phyloP scores from a whole-genome alignment of 2,329 filamentous ascomycete species.

The Cordyceps tenuipes region DNA sequence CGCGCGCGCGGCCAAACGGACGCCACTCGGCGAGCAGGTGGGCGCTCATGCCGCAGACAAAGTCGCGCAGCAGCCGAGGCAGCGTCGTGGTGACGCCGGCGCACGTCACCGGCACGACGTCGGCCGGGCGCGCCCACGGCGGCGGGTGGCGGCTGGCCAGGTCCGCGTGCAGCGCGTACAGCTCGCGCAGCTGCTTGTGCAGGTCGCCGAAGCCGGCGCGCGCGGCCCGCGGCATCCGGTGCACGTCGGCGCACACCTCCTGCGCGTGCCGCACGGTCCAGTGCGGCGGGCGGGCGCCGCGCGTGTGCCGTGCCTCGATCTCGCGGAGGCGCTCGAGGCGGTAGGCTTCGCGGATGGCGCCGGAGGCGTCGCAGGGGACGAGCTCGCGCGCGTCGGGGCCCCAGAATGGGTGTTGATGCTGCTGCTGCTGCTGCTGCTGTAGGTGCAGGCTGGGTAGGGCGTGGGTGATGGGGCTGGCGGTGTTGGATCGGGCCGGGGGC shows the following conservation, averaged over 20 bases:
- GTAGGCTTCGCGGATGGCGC: not conserved
- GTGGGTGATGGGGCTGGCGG: not conserved
- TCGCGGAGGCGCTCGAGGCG: not conserved
- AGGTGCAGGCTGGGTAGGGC: not conserved
- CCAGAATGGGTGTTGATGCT: not conserved
- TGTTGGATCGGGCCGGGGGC: not conserved
- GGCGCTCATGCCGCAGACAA: constrained; percentile 1
- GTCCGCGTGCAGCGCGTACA: not conserved
- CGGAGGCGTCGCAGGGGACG: not conserved
- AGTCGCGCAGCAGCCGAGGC: not conserved
- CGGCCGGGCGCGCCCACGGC: not conserved
- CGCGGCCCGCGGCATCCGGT: not conserved
- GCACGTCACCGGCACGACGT: not conserved
- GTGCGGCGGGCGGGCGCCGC: not conserved
- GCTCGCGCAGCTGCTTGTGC: constrained; percentile 10
- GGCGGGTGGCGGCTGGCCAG: not conserved
- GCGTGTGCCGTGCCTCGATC: not conserved
- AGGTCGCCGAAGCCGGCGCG: constrained; percentile 1
- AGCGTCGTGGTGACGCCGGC: not conserved
- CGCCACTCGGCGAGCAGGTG: not conserved
- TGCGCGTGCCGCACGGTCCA: not conserved
- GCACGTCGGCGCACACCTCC: constrained; percentile 4
- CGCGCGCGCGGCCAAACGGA: not conserved
- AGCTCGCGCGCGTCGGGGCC: not conserved
- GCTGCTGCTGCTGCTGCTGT: not conserved